These are phyloP conservation scores for Kandelia obovata DNA, from an alignment of 345 rosid genomes.

Conservation along the genomic window DNA sequence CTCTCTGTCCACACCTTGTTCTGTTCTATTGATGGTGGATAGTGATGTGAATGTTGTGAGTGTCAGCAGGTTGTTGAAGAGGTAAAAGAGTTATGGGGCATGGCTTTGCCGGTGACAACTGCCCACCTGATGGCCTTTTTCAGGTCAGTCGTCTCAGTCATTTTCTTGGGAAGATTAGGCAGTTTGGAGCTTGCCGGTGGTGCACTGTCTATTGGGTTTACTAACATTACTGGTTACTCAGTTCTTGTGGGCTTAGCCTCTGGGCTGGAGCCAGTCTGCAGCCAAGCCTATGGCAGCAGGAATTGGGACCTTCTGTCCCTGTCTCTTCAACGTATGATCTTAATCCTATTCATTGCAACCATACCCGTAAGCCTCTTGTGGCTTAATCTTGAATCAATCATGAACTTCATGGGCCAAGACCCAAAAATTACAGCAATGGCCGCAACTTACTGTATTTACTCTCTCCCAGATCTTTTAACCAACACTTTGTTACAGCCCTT, in stretches of 20 bases:
- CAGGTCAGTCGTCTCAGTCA: constrained; percentile 76
- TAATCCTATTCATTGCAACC: constrained; percentile 65
- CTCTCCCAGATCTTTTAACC: constrained; percentile 87
- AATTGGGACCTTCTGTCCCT: constrained; percentile 85
- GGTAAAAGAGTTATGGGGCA: constrained; percentile 74
- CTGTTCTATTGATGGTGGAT: background rate
- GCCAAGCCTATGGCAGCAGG: constrained; percentile 91
- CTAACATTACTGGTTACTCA: constrained; percentile 97
- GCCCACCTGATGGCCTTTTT: constrained; percentile 79
- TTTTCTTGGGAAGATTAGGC: constrained; percentile 86
- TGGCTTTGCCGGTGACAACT: constrained; percentile 89
- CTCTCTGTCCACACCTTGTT: background rate
- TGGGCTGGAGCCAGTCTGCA: constrained; percentile 94
- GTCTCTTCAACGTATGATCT: constrained; percentile 85
- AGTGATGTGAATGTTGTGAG: constrained; percentile 1
- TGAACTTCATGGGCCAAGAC: constrained; percentile 86
- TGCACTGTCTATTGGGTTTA: constrained; percentile 90
- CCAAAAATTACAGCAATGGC: constrained; percentile 76
- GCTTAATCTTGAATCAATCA: constrained; percentile 78
- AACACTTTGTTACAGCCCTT: constrained; percentile 85
- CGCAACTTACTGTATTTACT: constrained; percentile 71
- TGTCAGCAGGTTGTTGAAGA: constrained; percentile 61
- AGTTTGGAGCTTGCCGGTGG: constrained; percentile 96
- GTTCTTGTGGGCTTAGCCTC: constrained; percentile 89
- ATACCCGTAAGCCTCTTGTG: constrained; percentile 81